Conservation (phyloP, 163 green algal genomes). For the Chloroidium sp. region DNA sequence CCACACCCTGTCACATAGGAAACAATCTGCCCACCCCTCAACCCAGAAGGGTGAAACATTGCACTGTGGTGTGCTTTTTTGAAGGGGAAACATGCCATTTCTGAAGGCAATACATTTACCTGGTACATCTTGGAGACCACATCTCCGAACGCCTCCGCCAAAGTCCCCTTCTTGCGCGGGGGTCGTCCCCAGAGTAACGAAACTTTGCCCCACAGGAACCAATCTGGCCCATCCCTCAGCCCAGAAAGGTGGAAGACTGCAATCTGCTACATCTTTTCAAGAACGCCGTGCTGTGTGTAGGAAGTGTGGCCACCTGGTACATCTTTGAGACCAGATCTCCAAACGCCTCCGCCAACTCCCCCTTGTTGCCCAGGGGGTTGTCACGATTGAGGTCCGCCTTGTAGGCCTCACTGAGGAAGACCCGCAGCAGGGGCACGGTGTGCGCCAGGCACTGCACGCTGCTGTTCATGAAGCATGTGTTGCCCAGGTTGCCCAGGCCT, state of each 20-base stretch:
- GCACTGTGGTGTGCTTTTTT: no score
- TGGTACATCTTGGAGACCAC: constrained; percentile 83
- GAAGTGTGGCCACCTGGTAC: constrained; percentile 49
- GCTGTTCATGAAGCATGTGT: constrained; percentile 98
- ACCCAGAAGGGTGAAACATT: no score
- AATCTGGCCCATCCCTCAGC: no score
- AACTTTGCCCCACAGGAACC: no score
- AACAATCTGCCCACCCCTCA: no score
- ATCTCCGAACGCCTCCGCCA: constrained; percentile 77
- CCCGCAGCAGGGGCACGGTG: constrained; percentile 44
- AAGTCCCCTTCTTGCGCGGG: constrained; percentile 67
- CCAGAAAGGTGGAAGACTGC: no score
- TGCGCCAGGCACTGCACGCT: constrained; percentile 75
- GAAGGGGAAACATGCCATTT: no score
- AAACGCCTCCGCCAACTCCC: constrained; percentile 85
- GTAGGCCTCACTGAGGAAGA: constrained; percentile 53
- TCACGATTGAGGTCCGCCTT: constrained; percentile 68
- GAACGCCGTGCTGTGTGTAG: background rate
- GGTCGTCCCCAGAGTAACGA: no score
- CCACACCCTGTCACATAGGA: no score
- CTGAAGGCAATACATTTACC: constrained; percentile 1
- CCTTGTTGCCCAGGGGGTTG: constrained; percentile 83
- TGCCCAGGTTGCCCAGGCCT: constrained; percentile 89
- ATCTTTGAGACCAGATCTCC: constrained; percentile 71
- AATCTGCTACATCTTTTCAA: background rate